A percentile compares a stretch with the other conserved stretches of the same genome.
These are phyloP conservation scores for Xerocomus minutiporus DNA, from an alignment of 1,284 basidiomycete genomes.

Conservation along the genomic window DNA sequence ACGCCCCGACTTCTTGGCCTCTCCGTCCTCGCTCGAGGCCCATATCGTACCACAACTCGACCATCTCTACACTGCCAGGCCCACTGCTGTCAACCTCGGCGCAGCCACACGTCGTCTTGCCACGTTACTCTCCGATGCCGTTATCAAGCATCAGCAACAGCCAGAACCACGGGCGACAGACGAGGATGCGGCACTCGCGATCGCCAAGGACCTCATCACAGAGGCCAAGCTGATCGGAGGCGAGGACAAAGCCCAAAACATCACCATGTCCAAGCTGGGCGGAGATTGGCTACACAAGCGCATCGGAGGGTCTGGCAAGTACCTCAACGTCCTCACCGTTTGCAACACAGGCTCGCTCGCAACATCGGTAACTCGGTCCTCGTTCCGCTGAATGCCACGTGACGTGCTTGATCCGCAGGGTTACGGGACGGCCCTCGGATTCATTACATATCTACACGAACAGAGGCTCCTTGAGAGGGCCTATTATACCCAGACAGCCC, in stretches of 20 bases:
- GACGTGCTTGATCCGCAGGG: constrained; percentile 48
- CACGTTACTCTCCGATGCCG: constrained; percentile 36
- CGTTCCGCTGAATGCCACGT: not conserved
- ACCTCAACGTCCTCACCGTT: constrained; percentile 83
- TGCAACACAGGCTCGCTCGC: constrained; percentile 94
- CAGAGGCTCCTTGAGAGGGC: constrained; percentile 71
- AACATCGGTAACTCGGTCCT: constrained; percentile 58
- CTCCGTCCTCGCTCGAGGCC: constrained; percentile 44
- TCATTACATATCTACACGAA: constrained; percentile 85
- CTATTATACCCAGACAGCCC: constrained; percentile 88
- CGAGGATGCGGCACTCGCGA: constrained; percentile 39
- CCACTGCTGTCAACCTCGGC: constrained; percentile 90
- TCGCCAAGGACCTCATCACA: constrained; percentile 57
- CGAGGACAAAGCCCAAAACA: constrained; percentile 83
- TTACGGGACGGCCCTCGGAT: constrained; percentile 89
- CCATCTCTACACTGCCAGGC: constrained; percentile 80
- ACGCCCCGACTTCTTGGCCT: constrained; percentile 47
- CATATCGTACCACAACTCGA: constrained; percentile 59
- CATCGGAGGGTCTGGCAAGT: constrained; percentile 39
- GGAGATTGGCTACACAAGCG: constrained; percentile 74
- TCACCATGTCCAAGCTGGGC: constrained; percentile 75
- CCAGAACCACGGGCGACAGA: constrained; percentile 12
- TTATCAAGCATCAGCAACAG: constrained; percentile 15
- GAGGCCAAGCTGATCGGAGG: constrained; percentile 67
- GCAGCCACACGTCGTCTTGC: constrained; percentile 74